Evolutionary conservation across 257 asterid genomes (phyloP).

Genomic region (Leptodermis oblonga): DNA sequence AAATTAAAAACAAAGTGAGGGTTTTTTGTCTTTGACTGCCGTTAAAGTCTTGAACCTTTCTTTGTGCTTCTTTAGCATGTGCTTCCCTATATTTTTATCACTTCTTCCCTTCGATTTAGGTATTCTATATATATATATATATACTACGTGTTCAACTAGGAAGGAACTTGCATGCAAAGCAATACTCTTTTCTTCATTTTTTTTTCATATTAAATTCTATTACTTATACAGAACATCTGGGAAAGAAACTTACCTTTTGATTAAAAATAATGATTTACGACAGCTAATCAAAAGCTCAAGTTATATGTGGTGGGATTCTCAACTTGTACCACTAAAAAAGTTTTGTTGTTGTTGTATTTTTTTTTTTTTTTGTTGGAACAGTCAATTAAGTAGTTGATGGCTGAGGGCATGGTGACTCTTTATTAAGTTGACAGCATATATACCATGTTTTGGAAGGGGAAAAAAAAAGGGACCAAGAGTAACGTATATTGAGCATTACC

Average conservation of each 20-base stretch:
- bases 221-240: not conserved
- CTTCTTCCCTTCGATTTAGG: constrained; percentile 21
- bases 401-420: too few relatives aligned
- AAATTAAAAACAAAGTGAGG: too few relatives aligned
- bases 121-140: not conserved
- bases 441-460: too few relatives aligned
- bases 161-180: constrained; percentile 18
- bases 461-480: too few relatives aligned
- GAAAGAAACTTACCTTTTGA: not conserved
- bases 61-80: constrained; percentile 34
- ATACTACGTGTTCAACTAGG: constrained; percentile 2
- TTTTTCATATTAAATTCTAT: not conserved
- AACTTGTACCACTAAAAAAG: too few relatives aligned
- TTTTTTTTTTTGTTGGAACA: too few relatives aligned
- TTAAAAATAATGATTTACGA: not conserved
- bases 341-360: too few relatives aligned
- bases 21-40: constrained; percentile 37
- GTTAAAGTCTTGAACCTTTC: constrained; percentile 39
- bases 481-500: too few relatives aligned
- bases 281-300: not conserved
- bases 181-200: not conserved
- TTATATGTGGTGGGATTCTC: not conserved
- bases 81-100: constrained; percentile 29
- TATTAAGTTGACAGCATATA: too few relatives aligned
- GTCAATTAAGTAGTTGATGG: too few relatives aligned